phyloP scores from a whole-genome alignment of 1,284 basidiomycete species.

The Cutaneotrichosporon curvatum region DNA sequence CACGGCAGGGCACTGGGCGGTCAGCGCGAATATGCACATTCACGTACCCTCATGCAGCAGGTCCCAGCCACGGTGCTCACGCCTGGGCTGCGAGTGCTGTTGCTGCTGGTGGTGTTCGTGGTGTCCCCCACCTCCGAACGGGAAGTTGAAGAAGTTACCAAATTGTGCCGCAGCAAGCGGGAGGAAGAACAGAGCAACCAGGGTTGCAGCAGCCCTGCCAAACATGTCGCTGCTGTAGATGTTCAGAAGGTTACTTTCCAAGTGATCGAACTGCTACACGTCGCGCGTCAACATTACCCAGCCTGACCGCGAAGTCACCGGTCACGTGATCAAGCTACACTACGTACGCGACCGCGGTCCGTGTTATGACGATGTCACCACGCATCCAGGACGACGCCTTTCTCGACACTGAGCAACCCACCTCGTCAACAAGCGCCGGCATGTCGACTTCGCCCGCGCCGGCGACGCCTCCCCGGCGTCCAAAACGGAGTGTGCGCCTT shows the following conservation, averaged over 20 bases:
- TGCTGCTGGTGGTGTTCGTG: conserved; percentile 21
- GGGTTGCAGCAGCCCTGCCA: too few relatives aligned
- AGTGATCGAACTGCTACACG: too few relatives aligned
- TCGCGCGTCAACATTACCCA: too few relatives aligned
- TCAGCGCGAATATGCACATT: background rate
- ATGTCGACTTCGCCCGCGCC: conserved; percentile 5
- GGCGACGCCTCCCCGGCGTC: conserved; percentile 7
- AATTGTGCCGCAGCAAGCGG: conserved; percentile 29
- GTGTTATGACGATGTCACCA: background rate
- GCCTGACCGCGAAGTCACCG: too few relatives aligned
- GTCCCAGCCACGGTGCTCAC: conserved; percentile 38
- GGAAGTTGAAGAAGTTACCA: conserved; percentile 41
- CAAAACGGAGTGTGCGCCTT: conserved; percentile 4
- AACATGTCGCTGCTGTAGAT: too few relatives aligned
- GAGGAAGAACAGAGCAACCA: conserved; percentile 9
- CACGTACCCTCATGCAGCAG: conserved; percentile 30
- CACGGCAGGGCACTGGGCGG: conserved; percentile 37
- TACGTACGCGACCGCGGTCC: background rate
- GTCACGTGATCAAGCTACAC: background rate
- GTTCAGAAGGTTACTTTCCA: too few relatives aligned
- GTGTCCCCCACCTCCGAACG: conserved; percentile 21
- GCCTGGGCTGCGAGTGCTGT: conserved; percentile 14
- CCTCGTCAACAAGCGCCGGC: background rate
- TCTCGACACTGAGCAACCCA: too few relatives aligned
- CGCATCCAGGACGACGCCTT: background rate